These are phyloP conservation scores for Scutellaria baicalensis DNA, from an alignment of 257 asterid species.

Conservation along the genomic window DNA sequence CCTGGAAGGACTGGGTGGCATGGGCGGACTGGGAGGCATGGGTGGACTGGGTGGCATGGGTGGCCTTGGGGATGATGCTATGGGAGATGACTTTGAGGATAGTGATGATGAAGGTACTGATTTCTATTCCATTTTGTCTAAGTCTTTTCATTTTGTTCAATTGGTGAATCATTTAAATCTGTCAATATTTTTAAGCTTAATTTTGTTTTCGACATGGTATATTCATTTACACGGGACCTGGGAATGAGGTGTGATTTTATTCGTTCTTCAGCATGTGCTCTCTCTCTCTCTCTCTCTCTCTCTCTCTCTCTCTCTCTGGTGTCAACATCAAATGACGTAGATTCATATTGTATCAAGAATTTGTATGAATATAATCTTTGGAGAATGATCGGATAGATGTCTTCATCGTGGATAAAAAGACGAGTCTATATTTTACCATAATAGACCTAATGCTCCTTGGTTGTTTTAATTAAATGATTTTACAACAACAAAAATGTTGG, in stretches of 20 bases:
- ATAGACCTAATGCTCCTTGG: not conserved
- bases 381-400: too few species aligned
- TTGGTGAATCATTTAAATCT: not conserved
- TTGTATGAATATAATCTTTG: not conserved
- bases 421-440: not conserved
- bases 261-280: not conserved
- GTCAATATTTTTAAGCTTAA: not conserved
- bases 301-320: too few species aligned
- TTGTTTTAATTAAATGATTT: not conserved
- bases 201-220: not conserved
- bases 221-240: not conserved
- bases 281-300: not conserved
- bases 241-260: not conserved
- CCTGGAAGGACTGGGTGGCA: conserved; percentile 15
- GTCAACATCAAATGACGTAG: not conserved
- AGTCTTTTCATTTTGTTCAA: not conserved
- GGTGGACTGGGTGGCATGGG: conserved; percentile 43
- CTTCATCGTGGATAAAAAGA: not conserved
- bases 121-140: not conserved
- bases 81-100: conserved; percentile 71
- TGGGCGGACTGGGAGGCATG: conserved; percentile 22
- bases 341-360: not conserved
- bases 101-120: conserved; percentile 84
- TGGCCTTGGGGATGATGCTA: conserved; percentile 31
- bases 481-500: not conserved